phyloP scores from a whole-genome alignment of 352 stramenopile species.

The Globisporangium uncinulatum region DNA sequence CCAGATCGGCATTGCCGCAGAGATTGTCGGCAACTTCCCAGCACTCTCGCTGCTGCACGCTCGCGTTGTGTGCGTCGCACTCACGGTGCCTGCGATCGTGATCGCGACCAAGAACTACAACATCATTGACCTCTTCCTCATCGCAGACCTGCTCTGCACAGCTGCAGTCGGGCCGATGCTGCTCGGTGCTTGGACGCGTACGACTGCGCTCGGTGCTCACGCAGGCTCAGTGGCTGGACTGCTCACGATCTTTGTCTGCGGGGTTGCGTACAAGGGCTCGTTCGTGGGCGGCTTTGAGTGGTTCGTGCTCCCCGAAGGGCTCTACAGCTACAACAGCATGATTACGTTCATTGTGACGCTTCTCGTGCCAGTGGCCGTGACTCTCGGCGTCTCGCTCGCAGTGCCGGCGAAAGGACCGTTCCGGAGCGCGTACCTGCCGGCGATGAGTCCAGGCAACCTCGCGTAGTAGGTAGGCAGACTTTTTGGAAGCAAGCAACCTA shows the following conservation, averaged over 20 bases:
- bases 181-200: slow-evolving; percentile 47
- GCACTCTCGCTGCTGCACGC: slow-evolving; percentile 44
- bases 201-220: slow-evolving; percentile 35
- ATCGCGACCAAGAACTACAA: slow-evolving; percentile 64
- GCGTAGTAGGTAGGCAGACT: slow-evolving; percentile 1
- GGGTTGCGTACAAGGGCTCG: slow-evolving; percentile 43
- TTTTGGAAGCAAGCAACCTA: too few species aligned
- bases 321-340: slow-evolving; percentile 76
- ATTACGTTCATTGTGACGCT: slow-evolving; percentile 74
- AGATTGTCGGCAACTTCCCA: slow-evolving; percentile 71
- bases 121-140: slow-evolving; percentile 71
- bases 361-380: slow-evolving; percentile 51
- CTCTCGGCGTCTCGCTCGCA: slow-evolving; percentile 49
- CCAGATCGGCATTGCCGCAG: slow-evolving; percentile 65
- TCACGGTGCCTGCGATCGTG: slow-evolving; percentile 61
- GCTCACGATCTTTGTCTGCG: slow-evolving; percentile 65
- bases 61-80: slow-evolving; percentile 54
- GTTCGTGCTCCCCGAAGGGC: slow-evolving; percentile 66
- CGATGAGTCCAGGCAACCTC: slow-evolving; percentile 18
- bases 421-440: slow-evolving; percentile 24
- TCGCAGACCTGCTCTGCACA: slow-evolving; percentile 69
- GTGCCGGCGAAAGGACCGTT: slow-evolving; percentile 17
- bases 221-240: slow-evolving; percentile 50
- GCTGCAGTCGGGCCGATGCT: slow-evolving; percentile 70
- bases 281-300: slow-evolving; percentile 76